Evolutionary conservation across 2,329 filamentous ascomycete genomes (phyloP).

Genomic region (Volutella citrinella): DNA sequence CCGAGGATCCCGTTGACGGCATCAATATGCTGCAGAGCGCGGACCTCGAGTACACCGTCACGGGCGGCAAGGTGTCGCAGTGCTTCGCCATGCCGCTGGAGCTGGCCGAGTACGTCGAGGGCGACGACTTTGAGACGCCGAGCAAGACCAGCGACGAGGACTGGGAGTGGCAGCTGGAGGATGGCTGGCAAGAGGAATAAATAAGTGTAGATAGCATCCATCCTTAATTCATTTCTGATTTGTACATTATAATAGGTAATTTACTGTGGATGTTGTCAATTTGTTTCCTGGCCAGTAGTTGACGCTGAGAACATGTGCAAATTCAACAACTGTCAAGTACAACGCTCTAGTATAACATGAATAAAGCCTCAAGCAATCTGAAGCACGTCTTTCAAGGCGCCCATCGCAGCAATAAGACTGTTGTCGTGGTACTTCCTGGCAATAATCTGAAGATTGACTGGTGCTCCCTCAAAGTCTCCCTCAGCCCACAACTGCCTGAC

Average conservation of each 20-base stretch:
- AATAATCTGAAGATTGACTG: conserved; percentile 31
- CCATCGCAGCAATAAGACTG: conserved; percentile 29
- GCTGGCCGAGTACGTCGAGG: neutral
- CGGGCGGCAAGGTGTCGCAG: conserved; percentile 21
- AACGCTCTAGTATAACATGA: no score
- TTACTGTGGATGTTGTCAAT: no score
- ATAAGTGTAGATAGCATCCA: no score
- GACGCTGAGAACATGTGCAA: no score
- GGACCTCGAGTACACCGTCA: conserved; percentile 23
- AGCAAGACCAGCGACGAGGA: no score
- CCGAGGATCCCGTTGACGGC: conserved; percentile 19
- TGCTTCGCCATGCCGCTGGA: neutral
- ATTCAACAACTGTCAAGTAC: no score
- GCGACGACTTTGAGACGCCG: no score
- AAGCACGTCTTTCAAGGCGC: conserved; percentile 15
- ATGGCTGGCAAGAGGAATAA: no score
- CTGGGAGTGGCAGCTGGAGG: no score
- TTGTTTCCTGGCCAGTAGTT: no score
- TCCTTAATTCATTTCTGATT: no score
- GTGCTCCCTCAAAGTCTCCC: conserved; percentile 31
- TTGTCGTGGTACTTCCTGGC: conserved; percentile 33
- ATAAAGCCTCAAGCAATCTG: conserved; percentile 3
- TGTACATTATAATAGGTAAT: no score
- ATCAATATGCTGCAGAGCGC: conserved; percentile 19
- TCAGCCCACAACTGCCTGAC: conserved; percentile 30